A percentile compares a stretch with the other conserved stretches of the same genome.
Evolutionary conservation across 2,329 filamentous ascomycete species (phyloP).

Genomic region (Penicillium polonicum): DNA sequence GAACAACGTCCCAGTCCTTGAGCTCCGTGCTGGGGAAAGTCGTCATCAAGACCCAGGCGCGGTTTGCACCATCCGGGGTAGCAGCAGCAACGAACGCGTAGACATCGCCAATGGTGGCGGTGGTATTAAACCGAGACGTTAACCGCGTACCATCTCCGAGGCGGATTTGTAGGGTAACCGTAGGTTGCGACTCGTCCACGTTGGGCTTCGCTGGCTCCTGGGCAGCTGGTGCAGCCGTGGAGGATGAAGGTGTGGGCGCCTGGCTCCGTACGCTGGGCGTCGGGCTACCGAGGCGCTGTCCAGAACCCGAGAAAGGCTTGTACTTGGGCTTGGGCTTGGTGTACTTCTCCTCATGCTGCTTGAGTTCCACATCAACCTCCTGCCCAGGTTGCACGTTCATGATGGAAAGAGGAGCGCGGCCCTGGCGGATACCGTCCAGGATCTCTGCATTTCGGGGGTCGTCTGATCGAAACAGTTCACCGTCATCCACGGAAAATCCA

Average conservation of each 20-base stretch:
- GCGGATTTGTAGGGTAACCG: slow-evolving; percentile 60
- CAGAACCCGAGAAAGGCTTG: slow-evolving; percentile 60
- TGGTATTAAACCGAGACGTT: slow-evolving; percentile 63
- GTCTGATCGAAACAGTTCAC: slow-evolving; percentile 61
- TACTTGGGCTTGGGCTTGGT: slow-evolving; percentile 63
- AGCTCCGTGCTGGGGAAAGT: slow-evolving; percentile 65
- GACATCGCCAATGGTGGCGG: slow-evolving; percentile 63
- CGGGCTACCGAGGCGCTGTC: slow-evolving; percentile 63
- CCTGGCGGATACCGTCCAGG: slow-evolving; percentile 62
- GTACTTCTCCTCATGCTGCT: slow-evolving; percentile 64
- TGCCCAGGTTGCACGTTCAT: slow-evolving; percentile 63
- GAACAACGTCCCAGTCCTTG: slow-evolving; percentile 50
- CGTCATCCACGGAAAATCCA: slow-evolving; percentile 66
- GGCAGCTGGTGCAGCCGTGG: slow-evolving; percentile 21
- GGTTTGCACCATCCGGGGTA: slow-evolving; percentile 49
- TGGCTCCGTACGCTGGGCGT: slow-evolving; percentile 53
- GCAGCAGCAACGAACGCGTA: slow-evolving; percentile 60
- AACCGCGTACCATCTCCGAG: slow-evolving; percentile 63
- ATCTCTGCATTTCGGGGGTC: slow-evolving; percentile 62
- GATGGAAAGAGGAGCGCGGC: slow-evolving; percentile 61
- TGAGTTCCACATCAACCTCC: slow-evolving; percentile 64
- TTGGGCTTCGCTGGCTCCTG: slow-evolving; percentile 42
- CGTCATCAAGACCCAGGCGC: slow-evolving; percentile 62
- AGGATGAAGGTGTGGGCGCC: slow-evolving; percentile 31
- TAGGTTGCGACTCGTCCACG: slow-evolving; percentile 59